Conservation (phyloP, 176 grass and related monocot species). For the Avena insularis region DNA sequence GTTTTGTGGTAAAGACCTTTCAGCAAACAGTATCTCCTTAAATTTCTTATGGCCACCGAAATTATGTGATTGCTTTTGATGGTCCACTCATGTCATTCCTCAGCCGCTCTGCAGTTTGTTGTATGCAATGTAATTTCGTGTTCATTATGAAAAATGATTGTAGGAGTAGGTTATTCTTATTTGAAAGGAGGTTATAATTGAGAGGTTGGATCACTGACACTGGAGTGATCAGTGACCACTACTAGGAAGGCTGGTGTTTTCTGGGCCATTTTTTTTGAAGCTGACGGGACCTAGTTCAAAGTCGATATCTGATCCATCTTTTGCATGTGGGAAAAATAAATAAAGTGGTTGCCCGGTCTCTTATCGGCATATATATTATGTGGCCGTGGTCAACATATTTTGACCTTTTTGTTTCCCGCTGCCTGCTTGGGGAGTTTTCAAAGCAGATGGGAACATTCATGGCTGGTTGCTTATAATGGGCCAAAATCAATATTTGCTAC, state of each 20-base stretch:
- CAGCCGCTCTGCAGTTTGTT: constrained; percentile 2
- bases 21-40: constrained; percentile 10
- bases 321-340: neutral
- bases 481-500: neutral
- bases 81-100: constrained; percentile 24
- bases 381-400: neutral
- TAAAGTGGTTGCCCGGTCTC: neutral
- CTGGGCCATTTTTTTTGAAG: neutral
- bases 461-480: neutral
- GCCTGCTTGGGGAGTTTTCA: neutral
- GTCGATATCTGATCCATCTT: neutral
- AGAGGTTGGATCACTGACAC: neutral
- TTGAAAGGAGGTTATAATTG: constrained; percentile 17
- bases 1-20: constrained; percentile 31
- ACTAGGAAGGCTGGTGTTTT: neutral
- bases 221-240: neutral
- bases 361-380: neutral
- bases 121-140: constrained; percentile 45
- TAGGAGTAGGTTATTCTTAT: constrained; percentile 32
- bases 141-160: neutral
- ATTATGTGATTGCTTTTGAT: neutral
- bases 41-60: neutral
- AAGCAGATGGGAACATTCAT: neutral
- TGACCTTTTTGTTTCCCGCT: constrained; percentile 3
- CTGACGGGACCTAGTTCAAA: neutral